Base-by-base conservation (phyloP, 768 basidiomycete species). In the Amylocystis lapponica region DNA sequence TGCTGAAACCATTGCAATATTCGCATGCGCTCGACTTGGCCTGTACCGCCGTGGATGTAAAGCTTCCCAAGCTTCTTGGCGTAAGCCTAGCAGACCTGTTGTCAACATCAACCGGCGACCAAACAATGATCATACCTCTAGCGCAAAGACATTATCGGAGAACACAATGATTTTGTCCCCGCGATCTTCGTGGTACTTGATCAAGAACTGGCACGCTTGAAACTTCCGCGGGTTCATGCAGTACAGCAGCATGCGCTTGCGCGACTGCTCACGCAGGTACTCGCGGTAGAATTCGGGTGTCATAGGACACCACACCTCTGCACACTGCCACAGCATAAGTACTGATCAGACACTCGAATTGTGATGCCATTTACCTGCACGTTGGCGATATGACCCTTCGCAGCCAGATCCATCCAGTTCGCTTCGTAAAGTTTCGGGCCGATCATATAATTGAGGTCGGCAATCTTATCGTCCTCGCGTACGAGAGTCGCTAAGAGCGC, bases 211-310 rank as follows among this genome's bases (percentile, higher is more conserved):
- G 61, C 95, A 97, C 13, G 95, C 92, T 65, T 99, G 96, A 65
- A 99, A 97, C 70, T 99, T 99, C 60, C 88, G 91, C 12, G 96
- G 96, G 59, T 99, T 99, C 96, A 98, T 99, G 75, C 92, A 97
- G 60, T 98, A 98, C 6, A 99, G 71, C 31, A 99, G 72, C 81
- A 96, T 96, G 51, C 89, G 82, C 63, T 95, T 93, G 46, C 96
- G 77, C 26, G 89, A 88, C 60, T 88, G 85, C 62, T 93, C 89
- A 49, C 88, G 75, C 51, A 99, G 76, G 60, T 99, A 99, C 66
- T 99, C 94, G 51, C 90, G 82, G 64, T 98, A 99, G 63, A 99
- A 99, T 61, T 98, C 94, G 5, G 96, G 95, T 16, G 96, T 95
- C 96, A 99, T 98, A 14, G 91, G 90, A 60, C 96, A 99, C 96